Conservation (phyloP, 108 stramenopile species). For the Schizochytrium sp. region DNA sequence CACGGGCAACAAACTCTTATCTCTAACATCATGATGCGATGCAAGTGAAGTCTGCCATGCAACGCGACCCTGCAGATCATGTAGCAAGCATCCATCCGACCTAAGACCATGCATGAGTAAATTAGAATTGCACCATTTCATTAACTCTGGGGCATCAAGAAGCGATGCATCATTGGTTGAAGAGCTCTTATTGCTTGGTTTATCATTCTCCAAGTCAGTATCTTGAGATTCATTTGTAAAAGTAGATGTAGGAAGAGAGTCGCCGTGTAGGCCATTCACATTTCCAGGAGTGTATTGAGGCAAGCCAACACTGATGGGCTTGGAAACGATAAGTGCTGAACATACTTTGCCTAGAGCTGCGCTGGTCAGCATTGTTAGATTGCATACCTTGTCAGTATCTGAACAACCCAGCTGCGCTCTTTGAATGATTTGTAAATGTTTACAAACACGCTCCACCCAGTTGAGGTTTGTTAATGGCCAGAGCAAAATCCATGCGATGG, state of each 20-base stretch:
- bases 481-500: not conserved
- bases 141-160: not conserved
- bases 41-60: not conserved
- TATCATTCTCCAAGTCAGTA: too few relatives aligned
- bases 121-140: not conserved
- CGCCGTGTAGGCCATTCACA: too few relatives aligned
- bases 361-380: not conserved
- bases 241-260: too few relatives aligned
- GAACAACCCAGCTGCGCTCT: not conserved
- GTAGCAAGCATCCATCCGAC: not conserved
- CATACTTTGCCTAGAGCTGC: not conserved
- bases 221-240: too few relatives aligned
- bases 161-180: too few relatives aligned
- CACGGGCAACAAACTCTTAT: not conserved
- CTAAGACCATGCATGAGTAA: conserved; percentile 6
- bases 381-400: not conserved
- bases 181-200: too few relatives aligned
- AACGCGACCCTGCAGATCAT: not conserved
- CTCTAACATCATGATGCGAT: not conserved
- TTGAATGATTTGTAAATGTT: not conserved
- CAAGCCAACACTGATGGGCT: too few relatives aligned
- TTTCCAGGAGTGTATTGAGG: too few relatives aligned
- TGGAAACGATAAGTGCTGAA: too few relatives aligned
- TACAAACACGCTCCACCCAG: not conserved
- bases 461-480: not conserved